Percentiles rank a stretch among this genome's conserved stretches.
Evolutionary conservation across 805 yeast genomes (phyloP).

Genomic region (Ogataea zsoltii): DNA sequence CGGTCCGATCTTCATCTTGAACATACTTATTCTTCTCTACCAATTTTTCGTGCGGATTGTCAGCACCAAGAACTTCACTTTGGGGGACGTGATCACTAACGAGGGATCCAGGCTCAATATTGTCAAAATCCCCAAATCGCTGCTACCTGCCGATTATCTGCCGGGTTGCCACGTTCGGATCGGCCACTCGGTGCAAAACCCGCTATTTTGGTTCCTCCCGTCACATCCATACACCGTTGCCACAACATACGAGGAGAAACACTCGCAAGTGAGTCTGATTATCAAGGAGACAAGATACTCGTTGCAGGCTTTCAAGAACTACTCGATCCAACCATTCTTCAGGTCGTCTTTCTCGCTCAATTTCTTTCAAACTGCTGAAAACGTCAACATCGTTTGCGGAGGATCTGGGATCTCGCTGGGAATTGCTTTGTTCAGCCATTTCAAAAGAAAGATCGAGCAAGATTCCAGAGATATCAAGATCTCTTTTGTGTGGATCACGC

Average conservation of each 20-base stretch:
- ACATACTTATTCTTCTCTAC: constrained; percentile 33
- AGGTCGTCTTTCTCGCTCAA: constrained; percentile 43
- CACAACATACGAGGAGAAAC: constrained; percentile 33
- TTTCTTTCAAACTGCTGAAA: constrained; percentile 50
- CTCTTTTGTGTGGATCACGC: constrained; percentile 55
- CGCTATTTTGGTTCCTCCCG: constrained; percentile 51
- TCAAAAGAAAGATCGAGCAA: constrained; percentile 28
- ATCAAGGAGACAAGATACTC: constrained; percentile 43
- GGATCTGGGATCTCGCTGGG: constrained; percentile 76
- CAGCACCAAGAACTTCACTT: constrained; percentile 19
- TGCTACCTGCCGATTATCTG: constrained; percentile 29
- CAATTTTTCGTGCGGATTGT: constrained; percentile 40
- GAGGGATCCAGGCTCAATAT: constrained; percentile 25
- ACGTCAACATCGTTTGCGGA: constrained; percentile 59
- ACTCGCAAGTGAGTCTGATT: constrained; percentile 42
- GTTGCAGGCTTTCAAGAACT: constrained; percentile 32
- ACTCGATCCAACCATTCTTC: constrained; percentile 43
- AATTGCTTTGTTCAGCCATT: constrained; percentile 49
- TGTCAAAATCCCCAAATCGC: constrained; percentile 22
- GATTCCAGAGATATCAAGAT: constrained; percentile 33
- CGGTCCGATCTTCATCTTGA: constrained; percentile 33
- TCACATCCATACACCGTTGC: constrained; percentile 71
- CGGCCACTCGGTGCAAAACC: constrained; percentile 38
- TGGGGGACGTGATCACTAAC: constrained; percentile 23
- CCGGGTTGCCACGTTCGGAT: constrained; percentile 65